Evolutionary conservation across 495 filamentous ascomycete genomes (phyloP), one percentile per base, ranked within the genome.

Genomic region (Achaetomiella virescens): DNA sequence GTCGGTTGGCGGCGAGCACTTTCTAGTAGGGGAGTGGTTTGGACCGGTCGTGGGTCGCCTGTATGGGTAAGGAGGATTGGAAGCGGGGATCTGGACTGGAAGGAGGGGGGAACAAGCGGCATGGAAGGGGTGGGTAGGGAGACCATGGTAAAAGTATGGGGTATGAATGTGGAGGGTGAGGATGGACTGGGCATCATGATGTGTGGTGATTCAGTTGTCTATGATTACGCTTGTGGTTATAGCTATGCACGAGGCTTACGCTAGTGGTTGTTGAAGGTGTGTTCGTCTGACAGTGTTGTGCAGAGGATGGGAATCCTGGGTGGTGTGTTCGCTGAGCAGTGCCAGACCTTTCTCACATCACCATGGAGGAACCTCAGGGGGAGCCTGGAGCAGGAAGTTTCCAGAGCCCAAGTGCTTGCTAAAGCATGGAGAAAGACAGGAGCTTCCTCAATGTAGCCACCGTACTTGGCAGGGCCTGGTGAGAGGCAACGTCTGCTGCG

Each of bases 1-100:
- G 87, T 70, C 83, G 93, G 63, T 76, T 99, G 72, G 93, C 93
- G 29, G 86, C 89, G 46, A 96, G 90, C 74, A 96, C 91, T 17
- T 98, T 97, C 70, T 97, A 66, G 36, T 25, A n/a, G 12, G 0
- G n/a, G 2, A 8, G n/a, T 12, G 11, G 31, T 1, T 7, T 9
- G 11, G 3, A 12, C 11, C 36, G 36, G 12, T n/a, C 36, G 36
- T n/a, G 12, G 6, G 10, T n/a, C 12, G 36, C 6, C 6, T 33
- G 11, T 38, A n/a, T 4, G 36, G 36, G 36, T 14, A n/a, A n/a
- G n/a, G n/a, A n/a, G n/a, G n/a, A n/a, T n/a, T 12, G 36, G 36
- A n/a, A 38, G 10, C 3, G 36, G 36, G 6, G 6, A 15, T 6
- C 11, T 12, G 36, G 12, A 11, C 10, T 38, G 36, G 31, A 11